Evolutionary conservation across 148 eudicot genomes (phyloP), one percentile per base, ranked within the genome.

Genomic region (Chenopodium berlandieri): DNA sequence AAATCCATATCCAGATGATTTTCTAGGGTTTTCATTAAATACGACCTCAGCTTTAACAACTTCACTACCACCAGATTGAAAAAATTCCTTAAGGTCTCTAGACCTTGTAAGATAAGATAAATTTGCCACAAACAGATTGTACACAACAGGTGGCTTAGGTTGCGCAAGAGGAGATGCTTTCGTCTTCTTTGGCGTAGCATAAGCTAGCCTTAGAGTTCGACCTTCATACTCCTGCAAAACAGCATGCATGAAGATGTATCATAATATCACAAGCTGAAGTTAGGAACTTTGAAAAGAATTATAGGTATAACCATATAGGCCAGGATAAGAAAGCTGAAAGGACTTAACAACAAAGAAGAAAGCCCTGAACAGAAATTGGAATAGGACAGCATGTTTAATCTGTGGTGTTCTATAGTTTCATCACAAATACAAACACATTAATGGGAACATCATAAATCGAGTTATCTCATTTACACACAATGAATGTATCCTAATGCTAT

Each of bases 1-100:
- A 86, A 94, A 96, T 76, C 99, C 99, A 88, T 96, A 94, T 9
- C 99, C 99, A 65, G 94, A 83, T 7, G 99, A 85, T 76, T 83
- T 87, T 76, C 95, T 88, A 1, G 94, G 97, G 77, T 84, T 90
- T 0, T 90, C 92, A 7, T 82, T 66, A 77, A 89, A 92, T 78
- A 96, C 89, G 74, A 96, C 84, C 77, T 92, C 93, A 9, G 97
- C 92, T 86, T 94, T 88, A 78, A 87, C 90, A 80, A 82, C 88
- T 78, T 88, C 87, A 40, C 48, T 78, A 79, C 90, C 91, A 58
- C 82, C 83, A 25, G 98, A 87, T 70, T 79, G 85, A 80, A 96
- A 96, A 54, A 94, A 86, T 47, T 87, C 98, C 82, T 52, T 92
- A 23, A 96, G 91, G 84, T 96, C 98, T 72, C 86, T 88, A 20